Evolutionary conservation across 2,329 filamentous ascomycete species (phyloP), one percentile per base, ranked within the genome.

Genomic region (Penicillium sp.): DNA sequence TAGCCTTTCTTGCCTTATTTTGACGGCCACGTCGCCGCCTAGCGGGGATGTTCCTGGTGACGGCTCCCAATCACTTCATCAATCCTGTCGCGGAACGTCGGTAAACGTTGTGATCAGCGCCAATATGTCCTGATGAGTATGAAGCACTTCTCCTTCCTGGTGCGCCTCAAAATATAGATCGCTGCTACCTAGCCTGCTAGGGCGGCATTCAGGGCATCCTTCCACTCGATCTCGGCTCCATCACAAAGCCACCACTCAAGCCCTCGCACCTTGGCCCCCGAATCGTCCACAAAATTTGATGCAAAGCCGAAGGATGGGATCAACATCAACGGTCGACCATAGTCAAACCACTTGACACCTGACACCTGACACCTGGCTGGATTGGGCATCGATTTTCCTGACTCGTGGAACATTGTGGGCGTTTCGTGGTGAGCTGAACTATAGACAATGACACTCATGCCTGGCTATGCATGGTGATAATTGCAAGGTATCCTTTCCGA

Each of bases 301-400:
- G 42, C 42, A 45, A 35, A 54, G 17, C 17, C 41, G 35, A 53
- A 11, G 37, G 38, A n/a, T 10, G 42, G 35, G 58, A 55, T 58
- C 54, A 43, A 63, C 61, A n/a, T 42, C 54, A 61, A 58, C 41
- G 52, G 49, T 58, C 22, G 20, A 10, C 17, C 31, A 8, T 31
- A 31, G 31, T 11, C 31, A 59, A 42, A 31, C 15, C 51, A 59
- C 48, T 45, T 20, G 43, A 25, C 54, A 59, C 43, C 42, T 20
- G 25, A 28, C 10, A 42, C 45, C 54, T 51, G 38, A 49, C 25
- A 53, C 45, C 17, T 50, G 39, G n/a, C 47, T 38, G 45, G 14
- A 11, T 51, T 12, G 35, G 52, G 52, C 57, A 34, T 47, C 20
- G n/a, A 38, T 17, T 48, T 25, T 1, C 11, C 28, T 34, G 45